These are phyloP conservation scores for Fusarium sp. DNA, from an alignment of 2,329 filamentous ascomycete species.

Conservation along the genomic window DNA sequence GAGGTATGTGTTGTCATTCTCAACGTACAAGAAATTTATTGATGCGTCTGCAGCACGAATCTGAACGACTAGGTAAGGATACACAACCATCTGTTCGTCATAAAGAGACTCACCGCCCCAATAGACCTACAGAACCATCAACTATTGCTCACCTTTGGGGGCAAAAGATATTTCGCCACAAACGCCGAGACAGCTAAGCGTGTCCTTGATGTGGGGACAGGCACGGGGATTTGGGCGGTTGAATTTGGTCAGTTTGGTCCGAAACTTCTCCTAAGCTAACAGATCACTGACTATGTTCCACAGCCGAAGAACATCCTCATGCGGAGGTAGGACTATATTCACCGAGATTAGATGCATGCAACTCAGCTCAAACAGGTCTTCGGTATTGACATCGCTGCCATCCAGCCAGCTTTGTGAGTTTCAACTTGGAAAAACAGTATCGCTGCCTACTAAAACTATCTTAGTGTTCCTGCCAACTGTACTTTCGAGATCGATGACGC, in stretches of 20 bases:
- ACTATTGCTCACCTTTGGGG: constrained; percentile 24
- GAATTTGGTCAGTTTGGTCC: constrained; percentile 22
- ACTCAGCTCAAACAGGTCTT: neutral
- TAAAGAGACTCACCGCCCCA: neutral
- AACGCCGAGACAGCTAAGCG: constrained; percentile 17
- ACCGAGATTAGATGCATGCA: accelerated
- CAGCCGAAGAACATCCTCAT: constrained; percentile 35
- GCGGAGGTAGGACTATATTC: constrained; percentile 1
- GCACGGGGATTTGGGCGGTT: constrained; percentile 33
- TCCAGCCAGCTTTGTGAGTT: constrained; percentile 26
- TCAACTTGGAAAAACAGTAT: accelerated
- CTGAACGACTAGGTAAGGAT: constrained; percentile 20
- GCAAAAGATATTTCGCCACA: constrained; percentile 13
- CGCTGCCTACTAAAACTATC: too few relatives aligned
- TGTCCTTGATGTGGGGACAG: constrained; percentile 30
- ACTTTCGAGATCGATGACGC: constrained; percentile 28
- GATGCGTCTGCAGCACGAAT: constrained; percentile 14
- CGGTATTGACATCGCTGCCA: constrained; percentile 29
- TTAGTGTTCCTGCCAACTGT: constrained; percentile 17
- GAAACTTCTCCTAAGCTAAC: accelerated
- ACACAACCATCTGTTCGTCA: accelerated
- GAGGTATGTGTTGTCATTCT: neutral
- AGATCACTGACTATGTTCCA: neutral
- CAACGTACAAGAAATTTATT: accelerated
- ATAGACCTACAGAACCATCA: constrained; percentile 35